These are phyloP conservation scores for Camelina hispida DNA, from an alignment of 345 rosid genomes.

Conservation along the genomic window DNA sequence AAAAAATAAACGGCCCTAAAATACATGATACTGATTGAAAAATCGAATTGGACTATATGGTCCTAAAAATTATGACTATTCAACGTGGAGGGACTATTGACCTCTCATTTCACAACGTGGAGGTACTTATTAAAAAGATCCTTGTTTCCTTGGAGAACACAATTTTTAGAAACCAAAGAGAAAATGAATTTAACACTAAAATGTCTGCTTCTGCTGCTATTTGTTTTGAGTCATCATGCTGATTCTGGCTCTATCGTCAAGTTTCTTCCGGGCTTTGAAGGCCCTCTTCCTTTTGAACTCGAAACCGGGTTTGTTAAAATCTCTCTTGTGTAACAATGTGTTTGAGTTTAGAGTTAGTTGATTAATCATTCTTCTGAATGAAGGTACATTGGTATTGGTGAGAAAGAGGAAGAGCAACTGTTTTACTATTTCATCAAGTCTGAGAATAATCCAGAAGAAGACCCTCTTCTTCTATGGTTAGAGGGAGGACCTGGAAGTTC, in stretches of 20 bases:
- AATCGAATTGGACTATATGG: too few species aligned
- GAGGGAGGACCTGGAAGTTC: slow-evolving; percentile 27
- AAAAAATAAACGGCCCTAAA: too few species aligned
- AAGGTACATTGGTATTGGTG: slow-evolving; percentile 16
- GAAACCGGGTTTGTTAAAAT: slow-evolving; percentile 13
- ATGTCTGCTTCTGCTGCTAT: background rate
- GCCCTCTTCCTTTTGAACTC: slow-evolving; percentile 23
- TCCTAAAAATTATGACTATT: too few species aligned
- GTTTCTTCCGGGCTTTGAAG: slow-evolving; percentile 12
- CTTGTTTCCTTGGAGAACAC: too few species aligned
- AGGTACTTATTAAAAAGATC: too few species aligned
- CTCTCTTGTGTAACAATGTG: too few species aligned
- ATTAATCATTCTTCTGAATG: background rate
- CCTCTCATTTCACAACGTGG: too few species aligned
- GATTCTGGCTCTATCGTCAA: background rate
- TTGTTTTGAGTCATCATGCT: background rate
- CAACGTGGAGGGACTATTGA: too few species aligned
- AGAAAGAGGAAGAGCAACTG: slow-evolving; percentile 15
- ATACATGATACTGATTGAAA: too few species aligned
- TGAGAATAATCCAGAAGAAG: slow-evolving; percentile 13
- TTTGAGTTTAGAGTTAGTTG: background rate
- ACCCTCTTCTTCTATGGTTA: slow-evolving; percentile 34
- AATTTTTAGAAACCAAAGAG: too few species aligned
- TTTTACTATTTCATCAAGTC: slow-evolving; percentile 20
- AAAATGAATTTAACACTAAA: too few species aligned